phyloP scores from a whole-genome alignment of 1,139 yeast genomes.

The Eremothecium gossypii region DNA sequence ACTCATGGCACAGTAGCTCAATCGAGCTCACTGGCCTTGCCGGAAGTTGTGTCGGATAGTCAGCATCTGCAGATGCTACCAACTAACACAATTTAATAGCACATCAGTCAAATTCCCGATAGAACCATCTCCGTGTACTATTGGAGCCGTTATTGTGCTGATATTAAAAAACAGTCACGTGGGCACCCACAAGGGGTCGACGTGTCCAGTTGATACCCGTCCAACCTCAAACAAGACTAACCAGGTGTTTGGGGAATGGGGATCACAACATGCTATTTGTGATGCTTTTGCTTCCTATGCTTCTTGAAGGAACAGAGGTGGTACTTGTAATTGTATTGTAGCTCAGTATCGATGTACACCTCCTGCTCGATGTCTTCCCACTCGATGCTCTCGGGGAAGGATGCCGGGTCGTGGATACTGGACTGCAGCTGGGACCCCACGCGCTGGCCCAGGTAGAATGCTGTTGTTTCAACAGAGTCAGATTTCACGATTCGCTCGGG shows the following conservation, averaged over 20 bases:
- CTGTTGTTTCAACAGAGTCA: not conserved
- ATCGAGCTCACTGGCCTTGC: no score
- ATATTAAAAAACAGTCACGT: conserved; percentile 8
- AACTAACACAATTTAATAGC: conserved; percentile 10
- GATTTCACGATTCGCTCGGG: not conserved
- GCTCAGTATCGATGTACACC: conserved; percentile 2
- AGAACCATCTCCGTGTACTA: conserved; percentile 15
- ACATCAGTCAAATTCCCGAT: conserved; percentile 31
- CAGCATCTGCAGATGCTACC: no score
- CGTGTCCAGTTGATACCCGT: not conserved
- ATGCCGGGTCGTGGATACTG: not conserved
- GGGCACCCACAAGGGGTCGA: no score
- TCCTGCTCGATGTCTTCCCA: conserved; percentile 6
- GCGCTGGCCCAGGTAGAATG: conserved; percentile 2
- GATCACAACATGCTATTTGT: not conserved
- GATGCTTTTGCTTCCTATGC: not conserved
- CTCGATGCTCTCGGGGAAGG: not conserved
- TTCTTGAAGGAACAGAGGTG: conserved; percentile 2
- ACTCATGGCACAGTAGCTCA: no score
- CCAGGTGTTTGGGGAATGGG: not conserved
- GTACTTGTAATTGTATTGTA: conserved; percentile 2
- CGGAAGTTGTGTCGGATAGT: no score
- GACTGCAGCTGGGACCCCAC: not conserved
- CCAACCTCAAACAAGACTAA: not conserved
- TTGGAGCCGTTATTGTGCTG: conserved; percentile 31